phyloP scores from a whole-genome alignment of 1,284 basidiomycete species.

The Termitomyces sp. region DNA sequence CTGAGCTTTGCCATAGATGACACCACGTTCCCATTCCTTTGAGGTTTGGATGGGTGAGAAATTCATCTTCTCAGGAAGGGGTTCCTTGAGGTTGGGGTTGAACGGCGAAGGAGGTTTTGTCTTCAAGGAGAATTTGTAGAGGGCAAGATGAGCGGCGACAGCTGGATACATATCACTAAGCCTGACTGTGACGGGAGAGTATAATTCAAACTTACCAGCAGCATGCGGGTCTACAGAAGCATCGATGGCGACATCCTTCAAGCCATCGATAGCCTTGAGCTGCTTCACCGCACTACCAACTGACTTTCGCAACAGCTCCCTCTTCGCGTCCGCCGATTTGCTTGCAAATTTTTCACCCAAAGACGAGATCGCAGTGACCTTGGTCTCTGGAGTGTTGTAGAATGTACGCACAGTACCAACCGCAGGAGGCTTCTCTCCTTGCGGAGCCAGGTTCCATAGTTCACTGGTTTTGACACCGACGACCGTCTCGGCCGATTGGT shows the following conservation, averaged over 20 bases:
- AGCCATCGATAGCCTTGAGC: conserved; percentile 52
- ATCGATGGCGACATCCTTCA: conserved; percentile 58
- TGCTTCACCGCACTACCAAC: conserved; percentile 66
- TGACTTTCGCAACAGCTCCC: conserved; percentile 62
- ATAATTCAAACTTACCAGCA: conserved; percentile 42
- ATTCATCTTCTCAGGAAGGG: conserved; percentile 42
- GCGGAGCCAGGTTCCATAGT: conserved; percentile 36
- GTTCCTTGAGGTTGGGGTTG: conserved; percentile 46
- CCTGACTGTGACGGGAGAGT: conserved; percentile 1
- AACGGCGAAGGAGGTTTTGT: conserved; percentile 58
- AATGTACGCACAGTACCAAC: conserved; percentile 64
- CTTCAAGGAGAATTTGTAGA: conserved; percentile 74
- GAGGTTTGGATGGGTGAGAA: conserved; percentile 42
- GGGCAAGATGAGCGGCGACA: conserved; percentile 69
- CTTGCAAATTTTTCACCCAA: conserved; percentile 55
- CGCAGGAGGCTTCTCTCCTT: conserved; percentile 46
- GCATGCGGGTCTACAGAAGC: conserved; percentile 67
- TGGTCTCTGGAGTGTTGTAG: conserved; percentile 44
- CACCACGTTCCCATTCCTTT: conserved; percentile 67
- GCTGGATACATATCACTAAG: conserved; percentile 35
- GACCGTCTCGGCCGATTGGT: conserved; percentile 19
- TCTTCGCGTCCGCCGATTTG: conserved; percentile 44
- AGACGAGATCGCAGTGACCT: conserved; percentile 53
- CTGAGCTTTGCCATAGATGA: conserved; percentile 73
- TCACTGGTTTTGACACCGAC: conserved; percentile 27